Base-by-base conservation (phyloP, 2,329 filamentous ascomycete species). In the Diaporthe citri region DNA sequence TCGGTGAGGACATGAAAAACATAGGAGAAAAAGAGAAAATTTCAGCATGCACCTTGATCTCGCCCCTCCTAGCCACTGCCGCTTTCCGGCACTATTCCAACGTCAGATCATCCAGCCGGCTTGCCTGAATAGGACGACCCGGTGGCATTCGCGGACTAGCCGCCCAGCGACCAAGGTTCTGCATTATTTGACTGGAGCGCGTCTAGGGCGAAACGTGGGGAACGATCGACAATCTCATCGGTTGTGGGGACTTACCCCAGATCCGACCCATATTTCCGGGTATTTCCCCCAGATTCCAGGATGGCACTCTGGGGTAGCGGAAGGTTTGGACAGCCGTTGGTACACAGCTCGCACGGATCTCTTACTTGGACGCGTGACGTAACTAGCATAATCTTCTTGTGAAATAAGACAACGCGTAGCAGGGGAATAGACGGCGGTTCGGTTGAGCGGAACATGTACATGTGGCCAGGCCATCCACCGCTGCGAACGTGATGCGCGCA, bases 71-170 rank as follows among this genome's bases (percentile, higher is more conserved):
- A 55, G n/a, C 28, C 52, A 43, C 9, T 48, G 34, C 25, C 57
- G 48, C 28, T 71, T 48, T 55, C 41, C 46, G 57, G 41, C 13
- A 28, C 55, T 43, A 51, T 66, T 55, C 34, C 60, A 25, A 60
- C 25, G 46, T 73, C 55, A 73, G 46, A 56, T 62, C 41, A 60
- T 25, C 52, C 43, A 15, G 34, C 13, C 71, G 74, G 74, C 56
- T 75, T 75, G 17, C 71, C 59, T 36, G 28, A 74, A 71, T 25
- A 46, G 66, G 72, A 74, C 34, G 56, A 55, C 25, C 72, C 72
- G 72, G n/a, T 41, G 22, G 10, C 55, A 28, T 8, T n/a, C 25
- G 57, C 10, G 7, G 25, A 28, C 34, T 46, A 56, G 39, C 41
- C 46, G 56, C 34, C 36, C 17, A 62, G n/a, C 8, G 46, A 31